Evolutionary conservation across 2,329 filamentous ascomycete species (phyloP).

Genomic region (Alternaria sp.): DNA sequence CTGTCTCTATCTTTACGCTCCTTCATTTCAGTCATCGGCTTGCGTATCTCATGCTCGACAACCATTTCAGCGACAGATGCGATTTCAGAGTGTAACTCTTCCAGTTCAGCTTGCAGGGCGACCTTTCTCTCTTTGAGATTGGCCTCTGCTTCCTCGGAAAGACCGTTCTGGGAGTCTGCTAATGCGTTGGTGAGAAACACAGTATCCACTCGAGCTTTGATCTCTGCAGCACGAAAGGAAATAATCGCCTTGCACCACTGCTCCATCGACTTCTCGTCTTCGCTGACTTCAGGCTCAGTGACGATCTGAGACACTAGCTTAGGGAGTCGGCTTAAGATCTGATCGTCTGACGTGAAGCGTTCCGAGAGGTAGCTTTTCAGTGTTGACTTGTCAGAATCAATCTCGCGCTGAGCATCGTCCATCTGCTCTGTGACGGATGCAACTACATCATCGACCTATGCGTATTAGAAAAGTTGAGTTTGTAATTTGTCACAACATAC

Average conservation of each 20-base stretch:
- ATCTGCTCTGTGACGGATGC: constrained; percentile 46
- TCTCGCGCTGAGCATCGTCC: constrained; percentile 58
- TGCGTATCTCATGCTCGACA: constrained; percentile 71
- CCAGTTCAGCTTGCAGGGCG: constrained; percentile 70
- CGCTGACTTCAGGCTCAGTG: constrained; percentile 56
- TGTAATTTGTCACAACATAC: constrained; percentile 18
- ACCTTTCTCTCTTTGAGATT: constrained; percentile 62
- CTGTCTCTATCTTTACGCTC: constrained; percentile 48
- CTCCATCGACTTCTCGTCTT: constrained; percentile 63
- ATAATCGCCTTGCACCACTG: constrained; percentile 62
- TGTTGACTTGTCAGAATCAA: constrained; percentile 55
- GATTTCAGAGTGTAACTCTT: constrained; percentile 75
- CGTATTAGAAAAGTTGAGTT: neutral
- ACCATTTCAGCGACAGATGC: constrained; percentile 76
- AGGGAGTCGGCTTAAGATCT: constrained; percentile 70
- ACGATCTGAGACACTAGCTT: constrained; percentile 71
- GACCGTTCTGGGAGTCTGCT: constrained; percentile 9
- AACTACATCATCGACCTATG: constrained; percentile 44
- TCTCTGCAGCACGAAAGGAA: constrained; percentile 52
- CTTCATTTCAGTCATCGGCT: constrained; percentile 63
- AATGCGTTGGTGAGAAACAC: constrained; percentile 60
- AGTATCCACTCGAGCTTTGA: constrained; percentile 59
- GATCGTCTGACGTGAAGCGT: constrained; percentile 69
- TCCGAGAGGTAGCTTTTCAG: constrained; percentile 61
- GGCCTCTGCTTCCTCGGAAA: constrained; percentile 34